These are phyloP conservation scores for Mycena belliarum DNA, from an alignment of 768 basidiomycete species.

Conservation along the genomic window DNA sequence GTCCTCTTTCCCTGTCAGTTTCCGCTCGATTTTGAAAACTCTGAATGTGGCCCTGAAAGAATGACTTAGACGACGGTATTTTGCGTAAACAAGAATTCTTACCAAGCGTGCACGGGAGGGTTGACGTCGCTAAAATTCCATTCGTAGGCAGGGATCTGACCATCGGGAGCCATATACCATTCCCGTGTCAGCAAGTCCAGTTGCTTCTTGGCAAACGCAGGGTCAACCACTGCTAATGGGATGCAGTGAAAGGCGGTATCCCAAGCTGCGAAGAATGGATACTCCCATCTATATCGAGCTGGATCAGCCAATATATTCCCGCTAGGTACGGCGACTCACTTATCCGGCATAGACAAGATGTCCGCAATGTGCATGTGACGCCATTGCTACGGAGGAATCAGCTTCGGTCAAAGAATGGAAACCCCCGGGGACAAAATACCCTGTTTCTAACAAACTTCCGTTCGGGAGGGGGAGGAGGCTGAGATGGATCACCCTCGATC, in stretches of 20 bases:
- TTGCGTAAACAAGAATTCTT: conserved; percentile 15
- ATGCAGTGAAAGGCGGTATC: conserved; percentile 99
- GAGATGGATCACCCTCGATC: conserved; percentile 93
- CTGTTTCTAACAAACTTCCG: conserved; percentile 83
- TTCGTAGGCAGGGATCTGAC: conserved; percentile 97
- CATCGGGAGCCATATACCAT: conserved; percentile 99
- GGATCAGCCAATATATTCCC: neutral
- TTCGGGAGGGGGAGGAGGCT: conserved; percentile 91
- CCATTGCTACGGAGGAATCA: conserved; percentile 68
- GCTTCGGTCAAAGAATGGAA: neutral
- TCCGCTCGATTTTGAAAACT: conserved; percentile 98
- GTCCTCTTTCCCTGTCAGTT: conserved; percentile 89
- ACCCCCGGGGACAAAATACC: conserved; percentile 45
- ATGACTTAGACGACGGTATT: conserved; percentile 10
- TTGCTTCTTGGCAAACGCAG: conserved; percentile 96
- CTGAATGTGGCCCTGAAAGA: conserved; percentile 85
- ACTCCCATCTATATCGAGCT: conserved; percentile 75
- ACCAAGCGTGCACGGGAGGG: conserved; percentile 98
- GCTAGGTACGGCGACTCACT: conserved; percentile 50
- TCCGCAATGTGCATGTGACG: conserved; percentile 94
- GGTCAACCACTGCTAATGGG: conserved; percentile 93
- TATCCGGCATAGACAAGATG: conserved; percentile 98
- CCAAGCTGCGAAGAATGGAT: conserved; percentile 99
- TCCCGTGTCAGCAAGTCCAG: conserved; percentile 94
- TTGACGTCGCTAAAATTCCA: conserved; percentile 99